Evolutionary conservation across 306 rosid genomes (phyloP), one percentile per base, ranked within the genome.

Genomic region (Rosa multiflora): DNA sequence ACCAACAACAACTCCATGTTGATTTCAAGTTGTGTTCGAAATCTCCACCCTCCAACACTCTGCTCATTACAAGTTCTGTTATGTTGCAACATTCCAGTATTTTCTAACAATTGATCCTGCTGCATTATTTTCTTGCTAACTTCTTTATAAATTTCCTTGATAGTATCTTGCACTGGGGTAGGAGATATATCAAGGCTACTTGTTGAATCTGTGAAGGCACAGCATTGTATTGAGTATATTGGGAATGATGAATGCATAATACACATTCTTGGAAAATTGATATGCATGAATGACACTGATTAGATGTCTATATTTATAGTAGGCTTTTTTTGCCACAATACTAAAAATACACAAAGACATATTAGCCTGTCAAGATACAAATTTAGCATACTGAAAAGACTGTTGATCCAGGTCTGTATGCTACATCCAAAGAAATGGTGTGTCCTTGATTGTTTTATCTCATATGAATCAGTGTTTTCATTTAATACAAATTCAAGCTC

Each of bases 181-280:
- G 64, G 47, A 32, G 15, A 1, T 51, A 35, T 56, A 47, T 15
- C 76, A 8, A 51, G 48, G 64, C 48, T 51, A n/a, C 49, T 32
- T 73, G 64, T 52, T 73, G 39, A 55, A 39, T 74, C 43, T 55
- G 77, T 39, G 51, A 53, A 55, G 67, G 14, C 40, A n/a, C 21
- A 40, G 52, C 51, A 39, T n/a, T 52, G 13, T 74, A 13, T 74
- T 21, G 10, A 21, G 40, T 39, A n/a, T 56, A 74, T 40, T 21
- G 3, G 35, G 47, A 18, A 2, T 11, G 51, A 8, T 48, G 21
- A 46, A 70, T 32, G 40, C 17, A 15, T 26, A 48, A 11, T 71
- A 8, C 39, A 74, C 23, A 74, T 56, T 2, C 29, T 20, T n/a
- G 37, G 26, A 39, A 37, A 72, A 32, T 72, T 35, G 5, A 37